Conservation (phyloP, 2,329 filamentous ascomycete genomes). For the Cadophora gregata region DNA sequence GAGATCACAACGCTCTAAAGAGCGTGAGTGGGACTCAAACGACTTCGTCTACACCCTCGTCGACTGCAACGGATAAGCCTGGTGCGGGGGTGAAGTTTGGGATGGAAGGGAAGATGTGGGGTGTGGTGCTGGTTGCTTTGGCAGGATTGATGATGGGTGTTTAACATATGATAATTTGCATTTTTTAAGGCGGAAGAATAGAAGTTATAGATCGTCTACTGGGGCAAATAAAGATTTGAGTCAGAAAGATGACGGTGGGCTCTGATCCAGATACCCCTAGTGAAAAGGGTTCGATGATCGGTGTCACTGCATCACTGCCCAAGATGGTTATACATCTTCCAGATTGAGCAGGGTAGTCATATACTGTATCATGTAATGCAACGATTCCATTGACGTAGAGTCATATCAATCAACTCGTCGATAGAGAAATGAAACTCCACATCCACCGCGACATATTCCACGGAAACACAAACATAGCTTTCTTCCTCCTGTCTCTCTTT, state of each 20-base stretch:
- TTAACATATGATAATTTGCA: background rate
- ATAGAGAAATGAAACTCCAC: slow-evolving; percentile 1
- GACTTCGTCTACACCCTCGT: background rate
- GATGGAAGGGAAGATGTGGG: background rate
- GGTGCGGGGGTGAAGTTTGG: background rate
- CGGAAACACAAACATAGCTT: background rate
- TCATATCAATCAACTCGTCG: slow-evolving; percentile 1
- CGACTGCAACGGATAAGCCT: background rate
- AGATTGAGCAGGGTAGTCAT: too few species aligned
- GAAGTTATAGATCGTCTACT: too few species aligned
- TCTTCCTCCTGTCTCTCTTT: background rate
- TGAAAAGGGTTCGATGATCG: too few species aligned
- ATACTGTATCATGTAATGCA: background rate
- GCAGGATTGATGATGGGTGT: background rate
- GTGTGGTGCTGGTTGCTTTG: background rate
- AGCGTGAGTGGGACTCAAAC: background rate
- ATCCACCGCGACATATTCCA: background rate
- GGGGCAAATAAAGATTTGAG: too few species aligned
- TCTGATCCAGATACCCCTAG: too few species aligned
- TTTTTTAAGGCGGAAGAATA: too few species aligned
- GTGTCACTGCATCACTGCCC: too few species aligned
- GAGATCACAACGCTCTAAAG: background rate
- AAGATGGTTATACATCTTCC: too few species aligned
- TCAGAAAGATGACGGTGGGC: too few species aligned
- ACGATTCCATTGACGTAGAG: background rate